Percentiles rank a stretch among this genome's conserved stretches.
phyloP scores from a whole-genome alignment of 441 rosid species.

The Syzygium malaccense region DNA sequence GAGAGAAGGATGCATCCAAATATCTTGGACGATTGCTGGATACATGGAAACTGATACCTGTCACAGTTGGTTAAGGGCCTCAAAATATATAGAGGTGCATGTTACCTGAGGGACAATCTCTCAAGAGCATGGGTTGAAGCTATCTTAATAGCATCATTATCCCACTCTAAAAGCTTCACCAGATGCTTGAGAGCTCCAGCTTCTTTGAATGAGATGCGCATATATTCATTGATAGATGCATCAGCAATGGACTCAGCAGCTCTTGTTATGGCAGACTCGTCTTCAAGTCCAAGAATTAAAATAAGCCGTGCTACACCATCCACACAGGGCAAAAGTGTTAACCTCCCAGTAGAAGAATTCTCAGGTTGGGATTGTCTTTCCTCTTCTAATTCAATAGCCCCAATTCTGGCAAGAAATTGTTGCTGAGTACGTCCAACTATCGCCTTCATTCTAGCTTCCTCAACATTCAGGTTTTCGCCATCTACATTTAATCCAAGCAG shows the following conservation, averaged over 20 bases:
- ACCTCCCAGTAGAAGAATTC: slow-evolving; percentile 15
- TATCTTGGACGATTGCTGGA: neutral
- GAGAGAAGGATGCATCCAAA: neutral
- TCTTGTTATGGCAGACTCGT: slow-evolving; percentile 53
- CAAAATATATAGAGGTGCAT: neutral
- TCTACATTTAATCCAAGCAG: slow-evolving; percentile 55
- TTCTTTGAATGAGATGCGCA: slow-evolving; percentile 74
- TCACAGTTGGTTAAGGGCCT: neutral
- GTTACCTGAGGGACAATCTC: slow-evolving; percentile 65
- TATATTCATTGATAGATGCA: slow-evolving; percentile 66
- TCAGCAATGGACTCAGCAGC: slow-evolving; percentile 74
- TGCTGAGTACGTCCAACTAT: slow-evolving; percentile 65
- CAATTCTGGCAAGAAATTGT: slow-evolving; percentile 75
- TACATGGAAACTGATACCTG: neutral
- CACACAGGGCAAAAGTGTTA: slow-evolving; percentile 58
- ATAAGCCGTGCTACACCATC: slow-evolving; percentile 88
- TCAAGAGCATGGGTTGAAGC: slow-evolving; percentile 58
- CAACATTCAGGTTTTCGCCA: slow-evolving; percentile 36
- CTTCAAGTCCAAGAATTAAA: slow-evolving; percentile 73
- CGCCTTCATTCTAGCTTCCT: slow-evolving; percentile 68
- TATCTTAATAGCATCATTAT: slow-evolving; percentile 37
- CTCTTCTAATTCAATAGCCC: slow-evolving; percentile 65
- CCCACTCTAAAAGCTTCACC: slow-evolving; percentile 55
- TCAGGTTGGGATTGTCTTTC: slow-evolving; percentile 34
- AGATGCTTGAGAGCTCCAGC: slow-evolving; percentile 74